These are phyloP conservation scores for Deuterostichococcus epilithicus DNA, from an alignment of 139 green algal genomes.

Conservation along the genomic window DNA sequence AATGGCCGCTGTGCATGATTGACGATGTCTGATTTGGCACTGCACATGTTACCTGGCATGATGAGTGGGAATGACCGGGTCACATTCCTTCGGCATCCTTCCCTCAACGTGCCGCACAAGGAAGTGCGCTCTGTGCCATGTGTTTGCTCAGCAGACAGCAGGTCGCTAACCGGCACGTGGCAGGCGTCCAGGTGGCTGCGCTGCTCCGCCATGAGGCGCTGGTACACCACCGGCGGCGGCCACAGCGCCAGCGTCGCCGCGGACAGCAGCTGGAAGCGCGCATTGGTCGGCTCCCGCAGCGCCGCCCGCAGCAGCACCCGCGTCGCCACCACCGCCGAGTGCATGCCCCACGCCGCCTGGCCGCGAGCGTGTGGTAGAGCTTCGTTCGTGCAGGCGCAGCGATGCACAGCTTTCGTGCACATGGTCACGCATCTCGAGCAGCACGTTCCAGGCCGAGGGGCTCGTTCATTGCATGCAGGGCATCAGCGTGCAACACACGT, in stretches of 20 bases:
- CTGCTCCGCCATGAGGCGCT: slow-evolving; percentile 26
- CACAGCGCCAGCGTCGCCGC: slow-evolving; percentile 39
- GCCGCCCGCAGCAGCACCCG: slow-evolving; percentile 30
- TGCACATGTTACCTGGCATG: too few relatives aligned
- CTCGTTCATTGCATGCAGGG: not conserved
- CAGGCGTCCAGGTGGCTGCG: slow-evolving; percentile 38
- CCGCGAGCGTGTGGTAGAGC: not conserved
- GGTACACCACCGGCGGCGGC: slow-evolving; percentile 20
- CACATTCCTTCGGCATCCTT: not conserved
- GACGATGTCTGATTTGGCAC: too few relatives aligned
- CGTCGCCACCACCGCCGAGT: slow-evolving; percentile 31
- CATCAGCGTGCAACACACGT: not conserved
- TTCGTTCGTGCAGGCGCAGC: not conserved
- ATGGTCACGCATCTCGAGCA: too few relatives aligned
- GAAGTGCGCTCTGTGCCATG: not conserved
- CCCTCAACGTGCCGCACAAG: not conserved
- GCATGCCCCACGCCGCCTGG: slow-evolving; percentile 22
- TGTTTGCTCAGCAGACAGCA: not conserved
- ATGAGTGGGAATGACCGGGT: too few relatives aligned
- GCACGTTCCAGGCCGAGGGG: too few relatives aligned
- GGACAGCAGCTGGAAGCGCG: slow-evolving; percentile 39
- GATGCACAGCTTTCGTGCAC: too few relatives aligned
- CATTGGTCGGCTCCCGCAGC: slow-evolving; percentile 34
- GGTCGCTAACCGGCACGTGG: not conserved
- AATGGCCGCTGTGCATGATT: too few relatives aligned